Percentiles rank a stretch among this genome's conserved stretches.
Conservation (phyloP, 805 yeast species). For the Candida nitratophila region DNA sequence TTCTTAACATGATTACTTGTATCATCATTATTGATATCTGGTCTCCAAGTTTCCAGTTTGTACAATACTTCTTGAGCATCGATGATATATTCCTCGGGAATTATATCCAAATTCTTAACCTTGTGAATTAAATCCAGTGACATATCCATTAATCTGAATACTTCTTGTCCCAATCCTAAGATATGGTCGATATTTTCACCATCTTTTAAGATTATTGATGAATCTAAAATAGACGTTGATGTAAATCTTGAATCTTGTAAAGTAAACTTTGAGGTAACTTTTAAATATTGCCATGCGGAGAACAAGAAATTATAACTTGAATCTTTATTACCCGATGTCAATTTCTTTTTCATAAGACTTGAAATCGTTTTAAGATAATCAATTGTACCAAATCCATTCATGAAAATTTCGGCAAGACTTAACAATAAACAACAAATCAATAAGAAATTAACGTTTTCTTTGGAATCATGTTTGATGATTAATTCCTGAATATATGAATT, state of each 20-base stretch:
- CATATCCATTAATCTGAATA: constrained; percentile 8
- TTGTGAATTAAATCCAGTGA: constrained; percentile 8
- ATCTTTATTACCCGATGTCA: constrained; percentile 2
- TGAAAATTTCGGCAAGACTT: neutral
- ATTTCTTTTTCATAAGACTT: neutral
- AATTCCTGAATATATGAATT: too few species aligned
- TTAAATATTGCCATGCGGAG: constrained; percentile 17
- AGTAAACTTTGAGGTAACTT: constrained; percentile 9
- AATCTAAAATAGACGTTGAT: too few species aligned
- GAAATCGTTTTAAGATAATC: neutral
- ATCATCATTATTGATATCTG: constrained; percentile 1
- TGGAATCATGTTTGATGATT: neutral
- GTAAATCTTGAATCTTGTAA: neutral
- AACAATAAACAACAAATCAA: too few species aligned
- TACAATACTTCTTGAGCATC: too few species aligned
- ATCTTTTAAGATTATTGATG: constrained; percentile 3
- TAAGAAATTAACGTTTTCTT: neutral
- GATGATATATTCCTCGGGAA: too few species aligned
- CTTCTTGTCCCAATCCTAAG: constrained; percentile 10
- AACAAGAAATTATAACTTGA: constrained; percentile 5
- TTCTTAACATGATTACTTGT: constrained; percentile 1
- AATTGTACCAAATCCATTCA: neutral
- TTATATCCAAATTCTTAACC: constrained; percentile 2
- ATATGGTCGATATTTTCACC: constrained; percentile 16
- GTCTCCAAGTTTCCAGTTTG: too few species aligned